Evolutionary conservation across 2,329 filamentous ascomycete species (phyloP), one percentile per base, ranked within the genome.

Genomic region (Cercospora zeina): DNA sequence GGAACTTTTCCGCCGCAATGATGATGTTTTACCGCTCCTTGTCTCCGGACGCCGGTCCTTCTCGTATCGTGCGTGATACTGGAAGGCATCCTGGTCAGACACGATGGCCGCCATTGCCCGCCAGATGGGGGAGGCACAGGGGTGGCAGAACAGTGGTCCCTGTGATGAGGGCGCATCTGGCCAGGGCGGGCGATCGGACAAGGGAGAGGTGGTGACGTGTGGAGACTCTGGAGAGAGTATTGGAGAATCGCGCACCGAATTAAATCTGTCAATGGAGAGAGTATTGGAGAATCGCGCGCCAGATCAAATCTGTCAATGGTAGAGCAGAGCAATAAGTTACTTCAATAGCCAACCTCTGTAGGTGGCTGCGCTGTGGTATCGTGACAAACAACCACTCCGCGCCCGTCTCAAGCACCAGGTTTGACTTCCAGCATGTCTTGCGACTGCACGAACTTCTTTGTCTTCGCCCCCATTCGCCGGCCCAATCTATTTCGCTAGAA

Each of bases 401-500:
- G 21, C 31, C 45, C 19, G 16, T 54, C 39, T 45, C 57, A 63
- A 54, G 56, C 64, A 55, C 27, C 61, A 54, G 45, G 19, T 16
- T 50, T 51, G 42, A 49, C 21, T 27, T 21, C 66, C 54, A 65
- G 63, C 61, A 57, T 58, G 67, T 69, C 67, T 68, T 58, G 68
- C 66, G 68, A 69, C 67, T 61, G 51, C 62, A 27, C 24, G 6
- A 39, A 24, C 36, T 31, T 61, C 58, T 58, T 45, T 54, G 9
- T 59, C 57, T 60, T 62, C 62, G 60, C 55, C 64, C 64, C 27
- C 34, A 37, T 68, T 64, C 66, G 65, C 66, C 67, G 37, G 54
- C 31, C 62, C 67, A 50, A 62, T 68, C 67, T 69, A 68, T 68
- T 53, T 69, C 68, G 69, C 68, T 69, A 58, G 31, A 70, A 70